Evolutionary conservation across 2,329 filamentous ascomycete genomes (phyloP), one percentile per base, ranked within the genome.

Genomic region (Cladosporium sp.): DNA sequence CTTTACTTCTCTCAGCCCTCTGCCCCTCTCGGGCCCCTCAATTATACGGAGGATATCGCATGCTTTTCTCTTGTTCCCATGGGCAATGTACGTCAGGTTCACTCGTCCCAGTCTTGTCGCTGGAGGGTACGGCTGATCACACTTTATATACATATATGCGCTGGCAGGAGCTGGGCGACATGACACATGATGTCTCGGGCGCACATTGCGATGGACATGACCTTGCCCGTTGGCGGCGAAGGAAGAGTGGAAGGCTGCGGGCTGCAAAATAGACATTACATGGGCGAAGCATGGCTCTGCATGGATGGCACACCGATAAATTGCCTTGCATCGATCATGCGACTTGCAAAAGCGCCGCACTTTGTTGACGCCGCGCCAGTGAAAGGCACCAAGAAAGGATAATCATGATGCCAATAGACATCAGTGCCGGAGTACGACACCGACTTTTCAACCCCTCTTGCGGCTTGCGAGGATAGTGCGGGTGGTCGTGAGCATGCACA

Each of bases 1-100:
- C 61, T 36, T 47, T 64, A 41, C 36, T 32, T 26, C 24, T 21
- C n/a, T 32, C 24, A 57, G 51, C 51, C 8, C 34, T 34, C 2
- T 32, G 51, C 61, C 61, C 61, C 61, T 64, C 61, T 64, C 61
- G n/a, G n/a, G 36, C 51, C 61, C 61, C 61, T 64, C 61, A 64
- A 36, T 57, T 44, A 32, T 24, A 47, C 51, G 61, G 51, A 36
- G 15, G 34, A 57, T 44, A 32, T 55, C 51, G 61, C 61, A 32
- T 15, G 57, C 38, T 59, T 41, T 21, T 21, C n/a, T 21, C n/a
- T 21, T 47, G 41, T 47, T 47, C 14, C 57, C 57, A 59, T 47
- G 36, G 57, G 36, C 24, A 26, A 41, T 21, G n/a, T n/a, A 41
- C 18, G 28, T 21, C 52, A 47, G 41, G 34, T 5, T 26, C 59